A percentile compares a stretch with the other conserved stretches of the same genome.
Evolutionary conservation across 2,329 filamentous ascomycete genomes (phyloP).

Genomic region (Venturia nashicola): DNA sequence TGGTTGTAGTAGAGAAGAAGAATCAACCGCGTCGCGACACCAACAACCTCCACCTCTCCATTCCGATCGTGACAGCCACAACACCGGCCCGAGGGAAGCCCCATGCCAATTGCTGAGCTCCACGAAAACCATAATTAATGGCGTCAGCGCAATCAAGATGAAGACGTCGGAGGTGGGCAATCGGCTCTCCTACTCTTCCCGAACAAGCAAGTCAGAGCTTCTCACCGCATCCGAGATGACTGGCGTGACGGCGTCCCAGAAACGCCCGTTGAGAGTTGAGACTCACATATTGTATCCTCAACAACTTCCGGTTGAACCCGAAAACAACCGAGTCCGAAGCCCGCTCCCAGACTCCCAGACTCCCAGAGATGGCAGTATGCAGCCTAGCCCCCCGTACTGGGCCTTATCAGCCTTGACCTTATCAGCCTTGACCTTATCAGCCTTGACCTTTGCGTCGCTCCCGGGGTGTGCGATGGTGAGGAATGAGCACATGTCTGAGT

Average conservation of each 20-base stretch:
- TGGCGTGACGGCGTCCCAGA: neutral
- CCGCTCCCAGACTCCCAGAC: neutral
- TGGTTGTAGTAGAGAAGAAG: too few species aligned
- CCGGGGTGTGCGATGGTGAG: neutral
- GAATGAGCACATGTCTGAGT: neutral
- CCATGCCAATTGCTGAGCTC: neutral
- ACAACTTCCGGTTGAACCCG: constrained; percentile 4
- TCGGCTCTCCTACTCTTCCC: constrained; percentile 18
- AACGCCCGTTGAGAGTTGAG: constrained; percentile 3
- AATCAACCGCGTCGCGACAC: too few species aligned
- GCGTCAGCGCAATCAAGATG: constrained; percentile 2
- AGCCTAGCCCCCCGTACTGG: neutral
- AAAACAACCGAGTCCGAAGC: neutral
- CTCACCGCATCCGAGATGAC: neutral
- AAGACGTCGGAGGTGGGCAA: constrained; percentile 12
- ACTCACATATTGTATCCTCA: neutral
- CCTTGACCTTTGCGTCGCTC: neutral
- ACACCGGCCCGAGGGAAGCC: neutral
- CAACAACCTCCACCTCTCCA: too few species aligned
- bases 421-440: too few species aligned
- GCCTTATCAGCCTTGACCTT: neutral
- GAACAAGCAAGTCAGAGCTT: constrained; percentile 24
- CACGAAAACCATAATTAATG: neutral
- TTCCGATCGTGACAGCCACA: neutral
- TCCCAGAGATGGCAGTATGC: neutral